Conservation (phyloP, 2,329 filamentous ascomycete species). For the Drechmeria coniospora region DNA sequence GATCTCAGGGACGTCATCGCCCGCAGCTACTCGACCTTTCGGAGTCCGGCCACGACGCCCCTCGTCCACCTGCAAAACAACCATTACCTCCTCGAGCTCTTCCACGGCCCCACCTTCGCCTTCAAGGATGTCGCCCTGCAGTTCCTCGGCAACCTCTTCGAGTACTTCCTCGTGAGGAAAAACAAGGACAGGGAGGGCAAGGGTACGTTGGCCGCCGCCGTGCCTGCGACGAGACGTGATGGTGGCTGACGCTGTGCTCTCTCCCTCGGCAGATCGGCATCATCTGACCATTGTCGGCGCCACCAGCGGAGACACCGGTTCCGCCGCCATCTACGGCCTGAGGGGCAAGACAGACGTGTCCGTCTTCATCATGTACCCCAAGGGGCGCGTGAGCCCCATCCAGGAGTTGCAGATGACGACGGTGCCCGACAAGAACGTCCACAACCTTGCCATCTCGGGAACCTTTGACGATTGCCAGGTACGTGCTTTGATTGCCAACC, state of each 20-base stretch:
- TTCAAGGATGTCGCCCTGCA: slow-evolving; percentile 97
- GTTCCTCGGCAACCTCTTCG: slow-evolving; percentile 90
- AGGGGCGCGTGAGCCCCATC: slow-evolving; percentile 78
- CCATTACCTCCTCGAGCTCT: slow-evolving; percentile 79
- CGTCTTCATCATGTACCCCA: slow-evolving; percentile 86
- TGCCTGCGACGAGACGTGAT: too few relatives aligned
- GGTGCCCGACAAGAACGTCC: slow-evolving; percentile 75
- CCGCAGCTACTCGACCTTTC: slow-evolving; percentile 81
- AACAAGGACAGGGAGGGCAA: slow-evolving; percentile 52
- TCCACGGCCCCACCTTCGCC: slow-evolving; percentile 88
- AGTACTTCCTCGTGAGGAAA: slow-evolving; percentile 66
- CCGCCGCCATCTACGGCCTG: slow-evolving; percentile 88
- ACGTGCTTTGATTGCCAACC: too few relatives aligned
- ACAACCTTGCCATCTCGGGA: slow-evolving; percentile 78
- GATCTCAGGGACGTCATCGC: slow-evolving; percentile 75
- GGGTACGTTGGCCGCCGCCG: slow-evolving; percentile 18
- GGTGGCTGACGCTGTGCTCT: too few relatives aligned
- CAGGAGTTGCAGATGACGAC: slow-evolving; percentile 98
- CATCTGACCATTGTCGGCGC: slow-evolving; percentile 78
- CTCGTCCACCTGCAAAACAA: slow-evolving; percentile 60
- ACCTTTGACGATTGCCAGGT: slow-evolving; percentile 94
- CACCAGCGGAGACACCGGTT: slow-evolving; percentile 80
- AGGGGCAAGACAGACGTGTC: slow-evolving; percentile 93
- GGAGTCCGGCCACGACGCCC: slow-evolving; percentile 62
- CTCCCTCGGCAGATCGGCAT: slow-evolving; percentile 49